A percentile compares a stretch with the other conserved stretches of the same genome.
Conservation (phyloP, 177 flowering plant genomes). For the Telopea speciosissima region DNA sequence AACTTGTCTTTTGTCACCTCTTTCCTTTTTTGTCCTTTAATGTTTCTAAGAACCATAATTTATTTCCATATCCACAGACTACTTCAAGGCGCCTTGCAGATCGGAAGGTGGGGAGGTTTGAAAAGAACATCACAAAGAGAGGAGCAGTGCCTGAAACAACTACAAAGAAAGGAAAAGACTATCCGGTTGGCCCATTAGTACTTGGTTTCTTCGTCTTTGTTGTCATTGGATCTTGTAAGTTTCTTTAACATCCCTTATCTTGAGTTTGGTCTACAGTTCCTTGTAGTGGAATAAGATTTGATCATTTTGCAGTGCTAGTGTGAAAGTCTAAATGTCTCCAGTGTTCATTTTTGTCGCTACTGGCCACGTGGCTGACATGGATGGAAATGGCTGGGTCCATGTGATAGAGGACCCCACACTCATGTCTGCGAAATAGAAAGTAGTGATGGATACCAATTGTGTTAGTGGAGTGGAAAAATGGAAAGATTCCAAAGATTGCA, state of each 20-base stretch:
- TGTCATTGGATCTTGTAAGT: conserved; percentile 73
- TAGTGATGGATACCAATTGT: too few species aligned
- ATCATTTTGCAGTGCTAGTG: too few species aligned
- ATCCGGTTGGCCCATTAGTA: conserved; percentile 61
- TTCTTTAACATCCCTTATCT: background rate
- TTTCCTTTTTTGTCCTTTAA: too few species aligned
- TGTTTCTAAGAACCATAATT: too few species aligned
- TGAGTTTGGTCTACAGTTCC: background rate
- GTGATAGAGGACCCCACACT: too few species aligned
- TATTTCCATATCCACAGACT: conserved; percentile 26
- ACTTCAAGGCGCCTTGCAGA: conserved; percentile 67
- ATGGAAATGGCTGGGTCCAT: too few species aligned
- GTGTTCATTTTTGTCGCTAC: too few species aligned
- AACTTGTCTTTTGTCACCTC: too few species aligned
- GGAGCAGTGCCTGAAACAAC: conserved; percentile 69
- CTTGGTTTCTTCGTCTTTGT: conserved; percentile 72
- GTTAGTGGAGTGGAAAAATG: background rate
- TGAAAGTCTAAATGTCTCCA: too few species aligned
- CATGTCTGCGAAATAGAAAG: too few species aligned
- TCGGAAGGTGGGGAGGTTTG: conserved; percentile 61
- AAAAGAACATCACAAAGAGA: conserved; percentile 62
- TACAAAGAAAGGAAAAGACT: conserved; percentile 57
- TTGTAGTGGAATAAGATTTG: background rate
- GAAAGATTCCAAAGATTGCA: too few species aligned
- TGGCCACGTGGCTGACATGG: too few species aligned